Evolutionary conservation across 2,329 filamentous ascomycete genomes (phyloP), one percentile per base, ranked within the genome.

Genomic region (Colletotrichum sp.): DNA sequence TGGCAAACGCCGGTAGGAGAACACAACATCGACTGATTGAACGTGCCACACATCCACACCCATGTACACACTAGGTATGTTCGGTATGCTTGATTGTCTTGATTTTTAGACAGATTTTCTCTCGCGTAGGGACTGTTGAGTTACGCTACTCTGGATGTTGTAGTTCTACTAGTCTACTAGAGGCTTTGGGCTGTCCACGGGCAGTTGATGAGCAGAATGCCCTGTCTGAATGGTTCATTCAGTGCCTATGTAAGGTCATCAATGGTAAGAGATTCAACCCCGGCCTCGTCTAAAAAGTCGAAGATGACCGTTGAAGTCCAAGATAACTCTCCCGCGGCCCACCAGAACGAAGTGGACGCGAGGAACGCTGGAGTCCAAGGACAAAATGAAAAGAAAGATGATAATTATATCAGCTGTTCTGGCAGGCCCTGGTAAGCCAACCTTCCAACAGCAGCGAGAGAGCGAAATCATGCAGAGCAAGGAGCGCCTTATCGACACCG

Each of bases 121-220:
- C 15, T 5, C 2, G 36, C 16, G 8, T 38, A 43, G 38, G 38
- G 16, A 43, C 38, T 43, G 8, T n/a, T 43, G 16, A 43, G 38
- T n/a, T 10, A 43, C 8, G 8, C n/a, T 10, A 10, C 38, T 0
- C 8, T 43, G 38, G 18, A 43, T 10, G 8, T 6, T n/a, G 2
- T 10, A 6, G 18, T n/a, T 43, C 38, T 43, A n/a, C 8, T 43
- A 18, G 18, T n/a, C 8, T 10, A 10, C 38, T n/a, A 43, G 18
- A n/a, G 38, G 38, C 8, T n/a, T 5, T 43, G 38, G 18, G 38
- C 38, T 43, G 38, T 10, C 8, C 18, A 8, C 8, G 38, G 38
- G 36, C 36, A 8, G 16, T 18, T 18, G 7, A 38, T 38, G 15
- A 18, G 4, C 36, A 38, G 36, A 8, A 38, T 18, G 2, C 36